These are phyloP conservation scores for Olyra latifolia DNA, from an alignment of 176 grass and related monocot genomes.

Conservation along the genomic window DNA sequence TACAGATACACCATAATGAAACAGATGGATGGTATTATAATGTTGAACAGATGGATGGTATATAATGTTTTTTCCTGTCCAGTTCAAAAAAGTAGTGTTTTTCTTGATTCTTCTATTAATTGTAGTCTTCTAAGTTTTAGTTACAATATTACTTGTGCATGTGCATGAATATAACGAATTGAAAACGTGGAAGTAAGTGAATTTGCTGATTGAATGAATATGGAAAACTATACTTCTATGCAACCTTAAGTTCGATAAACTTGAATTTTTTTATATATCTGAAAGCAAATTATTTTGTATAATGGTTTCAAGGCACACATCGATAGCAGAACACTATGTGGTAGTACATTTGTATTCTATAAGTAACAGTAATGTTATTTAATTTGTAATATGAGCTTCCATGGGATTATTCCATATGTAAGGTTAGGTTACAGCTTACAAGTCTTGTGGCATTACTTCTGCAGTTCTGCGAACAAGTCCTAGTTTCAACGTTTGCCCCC, in stretches of 20 bases:
- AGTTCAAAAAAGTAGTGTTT: background rate
- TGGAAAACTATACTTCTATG: background rate
- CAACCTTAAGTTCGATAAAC: background rate
- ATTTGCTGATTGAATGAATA: background rate
- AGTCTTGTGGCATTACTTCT: background rate
- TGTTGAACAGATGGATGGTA: background rate
- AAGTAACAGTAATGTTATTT: background rate
- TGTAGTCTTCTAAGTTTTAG: background rate
- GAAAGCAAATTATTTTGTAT: background rate
- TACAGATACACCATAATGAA: background rate
- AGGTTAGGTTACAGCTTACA: background rate
- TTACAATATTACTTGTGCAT: background rate
- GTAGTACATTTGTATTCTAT: background rate
- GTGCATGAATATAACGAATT: background rate
- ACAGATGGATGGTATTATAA: background rate
- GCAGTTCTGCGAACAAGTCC: background rate
- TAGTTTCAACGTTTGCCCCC: background rate
- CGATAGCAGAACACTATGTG: background rate
- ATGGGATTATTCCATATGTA: conserved; percentile 6
- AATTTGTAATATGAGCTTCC: background rate
- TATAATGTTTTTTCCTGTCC: background rate
- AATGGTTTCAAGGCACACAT: background rate
- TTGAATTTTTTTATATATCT: background rate
- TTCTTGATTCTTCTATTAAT: background rate
- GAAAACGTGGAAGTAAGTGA: background rate